phyloP scores from a whole-genome alignment of 306 rosid species.

The Begonia loranthoides region DNA sequence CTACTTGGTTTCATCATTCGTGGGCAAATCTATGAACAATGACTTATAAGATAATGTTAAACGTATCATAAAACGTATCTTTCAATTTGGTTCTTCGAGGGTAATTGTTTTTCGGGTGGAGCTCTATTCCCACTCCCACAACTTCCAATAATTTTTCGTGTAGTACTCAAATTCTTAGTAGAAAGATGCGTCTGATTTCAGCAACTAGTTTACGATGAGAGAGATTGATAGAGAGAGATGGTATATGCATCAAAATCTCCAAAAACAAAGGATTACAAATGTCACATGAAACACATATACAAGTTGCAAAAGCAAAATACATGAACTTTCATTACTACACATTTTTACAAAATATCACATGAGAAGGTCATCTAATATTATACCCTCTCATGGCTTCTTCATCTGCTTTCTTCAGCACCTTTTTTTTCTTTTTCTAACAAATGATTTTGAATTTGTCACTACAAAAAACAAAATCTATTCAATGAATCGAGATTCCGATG shows the following conservation, averaged over 20 bases:
- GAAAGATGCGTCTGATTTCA: no score
- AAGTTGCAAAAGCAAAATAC: slow-evolving; percentile 23
- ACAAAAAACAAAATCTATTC: slow-evolving; percentile 19
- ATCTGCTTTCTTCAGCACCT: slow-evolving; percentile 10
- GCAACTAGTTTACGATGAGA: not conserved
- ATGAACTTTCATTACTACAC: slow-evolving; percentile 26
- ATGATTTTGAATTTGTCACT: slow-evolving; percentile 21
- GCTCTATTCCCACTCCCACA: no score
- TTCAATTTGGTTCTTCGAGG: no score
- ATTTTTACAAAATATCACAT: slow-evolving; percentile 27
- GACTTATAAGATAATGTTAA: no score
- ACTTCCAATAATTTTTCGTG: no score
- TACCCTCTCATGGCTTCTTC: slow-evolving; percentile 43
- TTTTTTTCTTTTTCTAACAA: slow-evolving; percentile 31
- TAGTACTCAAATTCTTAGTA: no score
- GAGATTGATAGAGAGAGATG: slow-evolving; percentile 2
- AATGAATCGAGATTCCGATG: not conserved
- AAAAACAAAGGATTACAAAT: slow-evolving; percentile 2
- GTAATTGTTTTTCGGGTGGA: no score
- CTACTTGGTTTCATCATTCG: no score
- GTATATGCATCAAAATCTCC: not conserved
- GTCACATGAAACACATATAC: slow-evolving; percentile 20
- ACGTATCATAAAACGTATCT: no score
- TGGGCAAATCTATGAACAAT: no score
- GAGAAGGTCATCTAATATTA: slow-evolving; percentile 51